phyloP scores from a whole-genome alignment of 2,329 filamentous ascomycete genomes.

The Pleurostoma richardsiae region DNA sequence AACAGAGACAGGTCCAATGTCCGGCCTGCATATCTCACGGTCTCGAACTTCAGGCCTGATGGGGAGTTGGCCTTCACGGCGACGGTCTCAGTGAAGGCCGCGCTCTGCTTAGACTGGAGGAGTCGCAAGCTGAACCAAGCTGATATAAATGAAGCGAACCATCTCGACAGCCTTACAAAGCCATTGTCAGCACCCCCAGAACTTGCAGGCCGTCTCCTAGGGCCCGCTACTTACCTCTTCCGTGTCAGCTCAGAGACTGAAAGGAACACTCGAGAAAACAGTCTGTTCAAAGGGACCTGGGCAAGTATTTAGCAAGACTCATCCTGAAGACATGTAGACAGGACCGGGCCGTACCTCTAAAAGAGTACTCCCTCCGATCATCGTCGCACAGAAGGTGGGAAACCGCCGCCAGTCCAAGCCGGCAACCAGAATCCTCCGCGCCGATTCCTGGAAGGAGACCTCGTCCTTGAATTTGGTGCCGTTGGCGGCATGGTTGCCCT shows the following conservation, averaged over 20 bases:
- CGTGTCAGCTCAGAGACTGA: conserved; percentile 18
- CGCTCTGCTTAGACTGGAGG: conserved; percentile 49
- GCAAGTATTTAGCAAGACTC: background rate
- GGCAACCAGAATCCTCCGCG: conserved; percentile 37
- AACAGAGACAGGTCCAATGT: conserved; percentile 84
- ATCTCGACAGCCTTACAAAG: conserved; percentile 44
- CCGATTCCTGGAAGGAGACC: conserved; percentile 23
- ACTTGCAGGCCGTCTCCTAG: too few relatives aligned
- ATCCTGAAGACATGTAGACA: too few relatives aligned
- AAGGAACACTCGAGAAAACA: conserved; percentile 17
- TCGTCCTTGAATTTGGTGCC: too few relatives aligned
- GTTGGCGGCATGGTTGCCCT: conserved; percentile 11
- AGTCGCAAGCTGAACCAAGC: conserved; percentile 53
- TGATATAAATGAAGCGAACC: conserved; percentile 52
- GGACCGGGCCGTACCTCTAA: conserved; percentile 41
- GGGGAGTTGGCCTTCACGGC: conserved; percentile 20
- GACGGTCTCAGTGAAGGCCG: conserved; percentile 33
- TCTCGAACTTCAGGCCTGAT: conserved; percentile 17
- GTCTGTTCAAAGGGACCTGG: conserved; percentile 23
- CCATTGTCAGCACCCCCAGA: background rate
- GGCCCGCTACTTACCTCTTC: background rate
- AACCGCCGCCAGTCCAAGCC: conserved; percentile 53
- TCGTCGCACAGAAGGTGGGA: conserved; percentile 56
- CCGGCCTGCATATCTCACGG: conserved; percentile 51
- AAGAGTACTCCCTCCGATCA: conserved; percentile 57